Evolutionary conservation across 108 stramenopile species (phyloP).

Genomic region (Schizochytrium sp.): DNA sequence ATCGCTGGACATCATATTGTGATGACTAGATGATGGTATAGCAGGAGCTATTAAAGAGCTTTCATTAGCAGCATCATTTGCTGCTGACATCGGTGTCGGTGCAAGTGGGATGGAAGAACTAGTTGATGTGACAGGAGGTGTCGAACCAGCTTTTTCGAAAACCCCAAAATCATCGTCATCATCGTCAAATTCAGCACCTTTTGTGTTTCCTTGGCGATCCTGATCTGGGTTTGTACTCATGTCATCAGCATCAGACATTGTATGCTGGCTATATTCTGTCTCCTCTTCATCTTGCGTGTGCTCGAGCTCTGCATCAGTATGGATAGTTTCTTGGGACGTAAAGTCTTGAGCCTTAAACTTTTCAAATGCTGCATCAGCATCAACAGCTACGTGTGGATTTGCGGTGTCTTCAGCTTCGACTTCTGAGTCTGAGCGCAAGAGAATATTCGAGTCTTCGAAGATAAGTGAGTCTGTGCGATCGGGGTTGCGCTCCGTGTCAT

Average conservation of each 20-base stretch:
- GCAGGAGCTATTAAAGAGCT: no score
- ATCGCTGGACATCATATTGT: not conserved
- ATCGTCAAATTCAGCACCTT: not conserved
- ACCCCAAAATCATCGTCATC: not conserved
- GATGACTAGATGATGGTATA: no score
- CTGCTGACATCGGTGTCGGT: not conserved
- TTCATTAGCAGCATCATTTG: not conserved
- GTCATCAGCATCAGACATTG: not conserved
- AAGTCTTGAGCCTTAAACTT: not conserved
- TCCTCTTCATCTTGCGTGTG: not conserved
- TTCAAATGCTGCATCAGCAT: no score
- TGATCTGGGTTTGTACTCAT: not conserved
- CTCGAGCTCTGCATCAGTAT: not conserved
- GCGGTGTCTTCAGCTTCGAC: not conserved
- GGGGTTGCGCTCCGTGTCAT: not conserved
- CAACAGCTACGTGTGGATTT: not conserved
- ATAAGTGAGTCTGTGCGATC: not conserved
- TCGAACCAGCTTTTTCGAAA: not conserved
- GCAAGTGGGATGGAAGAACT: not conserved
- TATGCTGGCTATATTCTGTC: not conserved
- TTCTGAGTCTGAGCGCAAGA: not conserved
- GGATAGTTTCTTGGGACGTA: not conserved
- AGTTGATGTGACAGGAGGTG: no score
- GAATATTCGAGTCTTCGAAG: not conserved
- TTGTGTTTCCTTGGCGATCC: not conserved